Base-by-base conservation (phyloP, 2,329 filamentous ascomycete genomes). In the Microcyclospora pomicola region DNA sequence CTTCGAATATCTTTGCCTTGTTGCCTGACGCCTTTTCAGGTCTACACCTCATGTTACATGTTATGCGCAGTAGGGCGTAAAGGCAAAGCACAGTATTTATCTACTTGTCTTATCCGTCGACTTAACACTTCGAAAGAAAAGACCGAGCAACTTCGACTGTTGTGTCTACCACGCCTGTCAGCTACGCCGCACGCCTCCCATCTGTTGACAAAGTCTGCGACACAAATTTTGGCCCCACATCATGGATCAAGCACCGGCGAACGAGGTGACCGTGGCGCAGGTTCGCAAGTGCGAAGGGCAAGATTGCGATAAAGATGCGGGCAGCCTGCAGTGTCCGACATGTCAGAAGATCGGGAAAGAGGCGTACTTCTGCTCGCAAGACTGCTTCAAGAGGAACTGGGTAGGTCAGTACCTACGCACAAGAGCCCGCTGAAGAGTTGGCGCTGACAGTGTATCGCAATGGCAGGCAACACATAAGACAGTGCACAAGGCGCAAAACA, bases 301-400 rank as follows among this genome's bases (percentile, higher is more conserved):
- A 41, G 84, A 92, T 60, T 98, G 91, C 69, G 69, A 73, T 31
- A 94, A 95, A 46, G 80, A 88, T 46, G 87, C 87, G 40, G 80
- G 84, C 43, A 70, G 78, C 38, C 67, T 98, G 34, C 87, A 96
- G 62, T 98, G 91, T 62, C 91, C 91, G 38, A 96, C 84, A 35
- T 98, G 91, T 60, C 71, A 95, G 54, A 95, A 94, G 65, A 68
- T 87, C 33, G 83, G 81, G 38, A 80, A 87, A 58, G 84, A 91
- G 55, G 93, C 85, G 66, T 95, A 78, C 65, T 98, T 96, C 67
- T 98, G 91, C 68, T 86, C 86, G 19, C 91, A 98, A 62, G 91
- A 96, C 52, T 98, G 91, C 69, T 98, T 98, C 67, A 96, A 95
- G 72, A 80, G 78, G 62, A 98, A 86, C 69, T 98, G 91, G 91